Base-by-base conservation (phyloP, 805 yeast species). In the Maudiozyma bulderi region DNA sequence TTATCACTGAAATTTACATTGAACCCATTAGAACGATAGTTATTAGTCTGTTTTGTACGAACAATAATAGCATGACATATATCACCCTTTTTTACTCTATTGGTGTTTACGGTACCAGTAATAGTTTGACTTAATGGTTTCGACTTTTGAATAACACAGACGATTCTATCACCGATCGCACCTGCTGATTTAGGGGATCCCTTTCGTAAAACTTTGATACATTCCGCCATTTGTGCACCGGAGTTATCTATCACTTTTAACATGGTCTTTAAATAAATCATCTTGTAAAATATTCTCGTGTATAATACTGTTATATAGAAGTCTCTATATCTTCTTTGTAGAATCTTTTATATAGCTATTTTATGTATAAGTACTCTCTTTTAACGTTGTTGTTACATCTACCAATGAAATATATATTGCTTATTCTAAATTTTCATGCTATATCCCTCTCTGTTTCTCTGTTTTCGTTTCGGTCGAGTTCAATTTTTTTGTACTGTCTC, bases 61-160 rank as follows among this genome's bases (percentile, higher is more conserved):
- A 90, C 97, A 41, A 93, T 85, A 32, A 93, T 91, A 4, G 97
- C 99, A 61, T 95, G 91, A 51, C 93, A 84, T 47, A 93, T 87
- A 64, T 93, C 99, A 58, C 97, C 95, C 70, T 93, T 84, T 67
- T 90, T 87, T 40, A 91, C 96, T 66, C 91, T 73, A 66, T 85
- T 86, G 39, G 82, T 75, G 34, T 84, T 82, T 1, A 83, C 71
- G 42, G 85, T 82, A 56, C 93, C 95, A 1, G 88, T 77, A 51
- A 84, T 76, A 53, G 78, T 82, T 42, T 82, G 76, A 44, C 82
- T 76, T 52, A 84, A 67, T 11, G 96, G 91, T 62, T 79, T 80
- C 42, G 97, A 95, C 67, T 87, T 84, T 67, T 90, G 90, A 46
- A 93, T 91, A 52, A 93, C 99, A 48, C 88, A 95, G 8, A 93